A percentile compares a stretch with the other conserved stretches of the same genome.
These are phyloP conservation scores for Aspergillus sp. DNA, from an alignment of 2,329 filamentous ascomycete species.

Conservation along the genomic window DNA sequence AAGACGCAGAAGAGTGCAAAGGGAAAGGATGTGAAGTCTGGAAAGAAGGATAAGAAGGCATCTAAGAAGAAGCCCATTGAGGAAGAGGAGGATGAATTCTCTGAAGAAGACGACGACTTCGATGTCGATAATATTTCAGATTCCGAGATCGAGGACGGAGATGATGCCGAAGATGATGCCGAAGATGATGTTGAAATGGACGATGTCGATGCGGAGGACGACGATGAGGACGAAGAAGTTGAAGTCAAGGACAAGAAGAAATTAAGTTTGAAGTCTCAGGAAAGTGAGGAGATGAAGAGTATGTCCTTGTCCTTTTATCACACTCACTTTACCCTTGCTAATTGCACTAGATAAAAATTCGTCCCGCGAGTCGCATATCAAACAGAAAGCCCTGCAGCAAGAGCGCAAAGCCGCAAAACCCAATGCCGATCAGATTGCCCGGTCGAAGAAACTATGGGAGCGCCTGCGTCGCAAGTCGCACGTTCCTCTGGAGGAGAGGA, in stretches of 20 bases:
- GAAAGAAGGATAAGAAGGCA: slow-evolving; percentile 34
- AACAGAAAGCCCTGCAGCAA: slow-evolving; percentile 83
- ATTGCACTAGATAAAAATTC: slow-evolving; percentile 61
- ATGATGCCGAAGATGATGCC: slow-evolving; percentile 54
- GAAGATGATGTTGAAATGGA: slow-evolving; percentile 50
- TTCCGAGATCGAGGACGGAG: slow-evolving; percentile 43
- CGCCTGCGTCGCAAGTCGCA: slow-evolving; percentile 88
- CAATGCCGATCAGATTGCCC: slow-evolving; percentile 81
- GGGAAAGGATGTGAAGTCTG: slow-evolving; percentile 32
- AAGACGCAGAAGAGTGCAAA: slow-evolving; percentile 26
- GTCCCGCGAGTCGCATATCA: slow-evolving; percentile 81
- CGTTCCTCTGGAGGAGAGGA: slow-evolving; percentile 83
- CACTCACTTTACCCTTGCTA: not conserved
- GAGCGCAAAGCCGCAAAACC: slow-evolving; percentile 93
- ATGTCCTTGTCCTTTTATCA: slow-evolving; percentile 12
- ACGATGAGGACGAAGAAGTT: slow-evolving; percentile 20
- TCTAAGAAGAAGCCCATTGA: slow-evolving; percentile 37
- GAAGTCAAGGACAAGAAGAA: slow-evolving; percentile 15
- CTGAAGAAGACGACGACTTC: slow-evolving; percentile 54
- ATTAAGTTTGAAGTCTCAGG: slow-evolving; percentile 19
- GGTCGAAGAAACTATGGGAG: slow-evolving; percentile 97
- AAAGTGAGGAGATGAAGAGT: slow-evolving; percentile 27
- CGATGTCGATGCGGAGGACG: slow-evolving; percentile 33
- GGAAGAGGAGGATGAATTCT: slow-evolving; percentile 46
- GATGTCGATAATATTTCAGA: slow-evolving; percentile 55